Conservation (phyloP, 75 land plant species). For the Sequoiadendron giganteum region DNA sequence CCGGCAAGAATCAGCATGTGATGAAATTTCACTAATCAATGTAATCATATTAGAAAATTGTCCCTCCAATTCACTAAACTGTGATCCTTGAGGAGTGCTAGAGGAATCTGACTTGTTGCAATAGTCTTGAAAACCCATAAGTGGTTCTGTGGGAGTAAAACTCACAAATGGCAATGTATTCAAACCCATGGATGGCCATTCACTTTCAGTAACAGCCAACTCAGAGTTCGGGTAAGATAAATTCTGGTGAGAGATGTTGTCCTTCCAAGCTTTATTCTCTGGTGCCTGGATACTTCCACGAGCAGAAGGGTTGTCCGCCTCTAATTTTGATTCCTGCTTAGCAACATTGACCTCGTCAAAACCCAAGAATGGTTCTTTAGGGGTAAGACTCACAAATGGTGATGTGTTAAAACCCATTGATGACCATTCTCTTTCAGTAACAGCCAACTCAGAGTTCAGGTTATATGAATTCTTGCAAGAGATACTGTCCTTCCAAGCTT, state of each 20-base stretch:
- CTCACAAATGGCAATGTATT: not conserved
- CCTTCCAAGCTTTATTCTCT: not conserved
- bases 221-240: not conserved
- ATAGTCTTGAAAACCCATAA: not conserved
- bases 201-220: not conserved
- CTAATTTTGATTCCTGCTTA: not conserved
- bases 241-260: not conserved
- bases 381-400: not conserved
- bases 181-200: not conserved
- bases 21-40: not conserved
- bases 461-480: not conserved
- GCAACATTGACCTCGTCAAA: not conserved
- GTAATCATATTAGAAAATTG: not conserved
- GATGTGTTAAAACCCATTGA: not conserved
- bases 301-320: not conserved
- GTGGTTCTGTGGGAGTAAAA: not conserved
- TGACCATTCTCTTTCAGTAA: not conserved
- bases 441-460: not conserved
- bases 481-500: not conserved
- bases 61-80: not conserved
- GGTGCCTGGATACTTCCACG: not conserved
- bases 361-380: not conserved
- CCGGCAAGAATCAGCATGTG: not conserved
- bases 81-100: not conserved
- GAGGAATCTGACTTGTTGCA: conserved; percentile 6